Evolutionary conservation across 116 monocot species (phyloP), one percentile per base, ranked within the genome.

Genomic region (Cymodocea nodosa): DNA sequence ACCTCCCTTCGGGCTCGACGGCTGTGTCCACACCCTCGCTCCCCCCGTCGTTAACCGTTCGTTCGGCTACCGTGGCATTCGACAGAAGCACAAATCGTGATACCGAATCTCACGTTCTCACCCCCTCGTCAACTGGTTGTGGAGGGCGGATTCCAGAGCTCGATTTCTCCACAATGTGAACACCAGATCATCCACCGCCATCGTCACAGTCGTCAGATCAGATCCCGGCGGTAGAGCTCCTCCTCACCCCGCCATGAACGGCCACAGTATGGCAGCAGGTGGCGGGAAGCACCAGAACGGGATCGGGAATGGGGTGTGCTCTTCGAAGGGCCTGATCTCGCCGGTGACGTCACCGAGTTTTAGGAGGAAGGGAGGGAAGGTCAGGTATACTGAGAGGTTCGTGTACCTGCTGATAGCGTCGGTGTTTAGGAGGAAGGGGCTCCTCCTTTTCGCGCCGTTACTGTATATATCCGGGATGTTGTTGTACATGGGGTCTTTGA

Each of bases 401-500:
- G 52, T 77, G 54, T 69, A 62, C 53, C 48, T 49, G n/a, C 51
- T 71, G 11, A 23, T 76, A n/a, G 65, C 74, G 64, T 72, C 79
- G 62, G 76, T 73, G 63, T 79, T 87, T 34, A 60, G 85, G 73
- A 71, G 87, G 78, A 74, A 80, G 69, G 89, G 77, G 17, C 56
- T 81, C 11, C 68, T 95, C 62, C 67, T 95, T 64, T 63, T 81
- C 20, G 83, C 77, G 23, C 87, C 90, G 22, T 60, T 87, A 51
- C 61, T 90, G 17, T 95, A 95, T 68, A 68, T 83, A 53, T 58
- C 74, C 34, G 82, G 64, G 61, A 85, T 87, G 84, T 19, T 87
- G 66, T 24, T 81, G 65, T 78, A 81, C 51, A 78, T 75, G 73
- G 82, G 84, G 15, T 66, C 62, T 15, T 75, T 82, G 75, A 66